Conservation (phyloP, 208 protist species). For the Leptomonas seymouri region DNA sequence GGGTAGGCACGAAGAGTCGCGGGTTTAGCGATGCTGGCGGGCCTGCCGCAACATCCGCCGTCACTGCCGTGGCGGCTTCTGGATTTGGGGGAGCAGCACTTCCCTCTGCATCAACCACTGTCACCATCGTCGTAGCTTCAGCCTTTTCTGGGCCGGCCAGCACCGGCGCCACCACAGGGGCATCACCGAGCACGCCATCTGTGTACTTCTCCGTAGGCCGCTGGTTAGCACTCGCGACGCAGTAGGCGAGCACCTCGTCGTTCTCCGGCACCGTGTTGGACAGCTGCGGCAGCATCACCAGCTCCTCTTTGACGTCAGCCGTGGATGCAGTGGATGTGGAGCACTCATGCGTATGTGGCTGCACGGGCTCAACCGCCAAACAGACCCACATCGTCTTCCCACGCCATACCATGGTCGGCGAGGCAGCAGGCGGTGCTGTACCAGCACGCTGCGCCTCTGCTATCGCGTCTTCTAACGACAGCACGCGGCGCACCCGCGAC, state of each 20-base stretch:
- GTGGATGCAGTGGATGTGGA: neutral
- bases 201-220: slow-evolving; percentile 35
- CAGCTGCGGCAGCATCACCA: slow-evolving; percentile 53
- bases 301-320: slow-evolving; percentile 23
- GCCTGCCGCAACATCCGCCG: neutral
- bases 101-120: neutral
- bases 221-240: slow-evolving; percentile 31
- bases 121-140: neutral
- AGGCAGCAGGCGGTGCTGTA: neutral
- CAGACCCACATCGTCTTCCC: slow-evolving; percentile 66
- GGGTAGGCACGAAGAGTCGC: slow-evolving; percentile 51
- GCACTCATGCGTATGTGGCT: neutral
- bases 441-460: slow-evolving; percentile 1
- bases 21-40: slow-evolving; percentile 14
- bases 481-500: slow-evolving; percentile 51
- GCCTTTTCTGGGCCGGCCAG: neutral
- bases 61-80: neutral
- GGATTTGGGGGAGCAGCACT: too few relatives aligned
- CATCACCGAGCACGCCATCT: slow-evolving; percentile 28
- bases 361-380: slow-evolving; percentile 44
- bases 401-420: slow-evolving; percentile 45
- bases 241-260: slow-evolving; percentile 67
- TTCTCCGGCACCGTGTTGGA: slow-evolving; percentile 58
- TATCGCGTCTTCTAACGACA: slow-evolving; percentile 32
- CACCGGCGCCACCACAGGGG: slow-evolving; percentile 5